Percentiles rank a stretch among this genome's conserved stretches.
Conservation (phyloP, 73 alveolate genomes). For the Tetrahymena thermophila region DNA sequence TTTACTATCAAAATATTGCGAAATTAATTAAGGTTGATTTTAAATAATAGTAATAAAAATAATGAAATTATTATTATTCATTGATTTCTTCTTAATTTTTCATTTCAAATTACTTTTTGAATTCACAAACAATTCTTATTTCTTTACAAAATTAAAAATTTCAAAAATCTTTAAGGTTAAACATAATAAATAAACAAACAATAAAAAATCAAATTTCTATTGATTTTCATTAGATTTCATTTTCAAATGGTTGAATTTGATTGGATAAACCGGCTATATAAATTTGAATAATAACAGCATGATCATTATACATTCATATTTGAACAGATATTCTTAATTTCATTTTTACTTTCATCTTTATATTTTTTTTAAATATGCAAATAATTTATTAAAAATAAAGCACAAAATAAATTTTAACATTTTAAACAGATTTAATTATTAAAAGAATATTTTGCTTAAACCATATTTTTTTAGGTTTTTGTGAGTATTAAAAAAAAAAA, state of each 20-base stretch:
- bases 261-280: neutral
- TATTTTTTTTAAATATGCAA: neutral
- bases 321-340: neutral
- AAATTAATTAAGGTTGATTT: neutral
- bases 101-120: neutral
- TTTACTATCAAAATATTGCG: too few species aligned
- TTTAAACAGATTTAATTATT: too few species aligned
- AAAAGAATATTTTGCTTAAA: too few species aligned
- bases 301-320: neutral
- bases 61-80: neutral
- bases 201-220: neutral
- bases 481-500: too few species aligned
- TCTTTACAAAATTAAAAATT: neutral
- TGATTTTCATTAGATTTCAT: neutral
- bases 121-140: neutral
- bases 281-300: neutral
- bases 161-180: neutral
- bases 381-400: too few species aligned
- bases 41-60: neutral
- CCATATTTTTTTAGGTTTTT: too few species aligned
- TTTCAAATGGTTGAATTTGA: neutral
- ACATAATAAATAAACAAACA: neutral
- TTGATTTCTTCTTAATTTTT: neutral
- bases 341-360: neutral
- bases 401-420: too few species aligned